Percentiles rank a stretch among this genome's conserved stretches.
phyloP scores from a whole-genome alignment of 2,329 filamentous ascomycete genomes.

The Penicillium brasilianum region DNA sequence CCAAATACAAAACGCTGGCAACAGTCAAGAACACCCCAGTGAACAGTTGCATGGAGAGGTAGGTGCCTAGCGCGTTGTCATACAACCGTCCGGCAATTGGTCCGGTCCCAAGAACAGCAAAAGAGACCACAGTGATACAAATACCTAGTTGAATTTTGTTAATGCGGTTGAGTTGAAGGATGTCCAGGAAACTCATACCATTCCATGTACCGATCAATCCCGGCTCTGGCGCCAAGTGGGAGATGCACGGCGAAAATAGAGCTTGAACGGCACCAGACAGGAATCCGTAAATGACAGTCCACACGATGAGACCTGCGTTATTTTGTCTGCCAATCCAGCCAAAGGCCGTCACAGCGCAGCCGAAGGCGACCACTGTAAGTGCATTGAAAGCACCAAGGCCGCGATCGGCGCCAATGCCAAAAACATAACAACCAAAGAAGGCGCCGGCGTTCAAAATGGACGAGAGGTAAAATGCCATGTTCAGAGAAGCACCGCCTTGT shows the following conservation, averaged over 20 bases:
- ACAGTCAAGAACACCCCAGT: slow-evolving; percentile 19
- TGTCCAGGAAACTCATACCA: slow-evolving; percentile 12
- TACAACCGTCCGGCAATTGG: slow-evolving; percentile 21
- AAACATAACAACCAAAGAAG: slow-evolving; percentile 5
- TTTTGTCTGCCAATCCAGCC: neutral
- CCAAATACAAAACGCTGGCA: slow-evolving; percentile 8
- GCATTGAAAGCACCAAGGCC: neutral
- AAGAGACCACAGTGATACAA: slow-evolving; percentile 18
- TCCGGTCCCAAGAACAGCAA: slow-evolving; percentile 22
- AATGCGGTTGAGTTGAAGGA: neutral
- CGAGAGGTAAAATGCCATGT: slow-evolving; percentile 11
- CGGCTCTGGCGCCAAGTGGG: slow-evolving; percentile 16
- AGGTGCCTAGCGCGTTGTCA: slow-evolving; percentile 16
- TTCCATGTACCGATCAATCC: slow-evolving; percentile 22
- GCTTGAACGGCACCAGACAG: slow-evolving; percentile 7
- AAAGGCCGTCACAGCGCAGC: neutral
- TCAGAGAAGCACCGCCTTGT: slow-evolving; percentile 4
- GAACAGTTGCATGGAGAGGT: slow-evolving; percentile 23
- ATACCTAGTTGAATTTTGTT: slow-evolving; percentile 12
- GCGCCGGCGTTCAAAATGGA: slow-evolving; percentile 17
- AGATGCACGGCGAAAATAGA: slow-evolving; percentile 18
- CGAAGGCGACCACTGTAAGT: neutral
- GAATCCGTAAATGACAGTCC: slow-evolving; percentile 13
- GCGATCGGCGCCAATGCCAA: slow-evolving; percentile 7
- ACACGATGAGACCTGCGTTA: slow-evolving; percentile 8